Conservation (phyloP, 495 filamentous ascomycete genomes). For the Darksidea phi region DNA sequence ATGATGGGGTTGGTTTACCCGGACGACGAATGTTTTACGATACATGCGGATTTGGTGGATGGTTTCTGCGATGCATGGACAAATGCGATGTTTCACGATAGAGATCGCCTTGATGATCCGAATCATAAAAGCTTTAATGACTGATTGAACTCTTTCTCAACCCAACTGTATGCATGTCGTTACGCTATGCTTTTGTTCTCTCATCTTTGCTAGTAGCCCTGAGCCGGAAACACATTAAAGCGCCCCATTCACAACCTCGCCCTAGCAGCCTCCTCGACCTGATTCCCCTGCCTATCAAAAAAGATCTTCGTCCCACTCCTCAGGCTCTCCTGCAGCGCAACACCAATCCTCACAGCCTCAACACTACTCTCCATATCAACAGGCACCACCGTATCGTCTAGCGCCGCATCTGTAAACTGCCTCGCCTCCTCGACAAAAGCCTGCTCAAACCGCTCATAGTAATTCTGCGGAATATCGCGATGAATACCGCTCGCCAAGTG, state of each 20-base stretch:
- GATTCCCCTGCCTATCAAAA: conserved; percentile 51
- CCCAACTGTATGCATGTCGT: no score
- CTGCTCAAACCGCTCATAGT: conserved; percentile 61
- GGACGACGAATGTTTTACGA: background rate
- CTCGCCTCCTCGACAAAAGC: conserved; percentile 64
- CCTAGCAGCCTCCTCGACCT: conserved; percentile 31
- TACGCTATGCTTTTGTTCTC: no score
- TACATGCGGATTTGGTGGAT: background rate
- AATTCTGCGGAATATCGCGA: conserved; percentile 57
- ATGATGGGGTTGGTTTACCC: background rate
- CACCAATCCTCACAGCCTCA: conserved; percentile 60
- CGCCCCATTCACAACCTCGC: conserved; percentile 13
- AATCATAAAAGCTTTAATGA: no score
- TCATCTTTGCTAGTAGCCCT: no score
- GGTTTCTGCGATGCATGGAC: background rate
- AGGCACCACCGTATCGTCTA: conserved; percentile 55
- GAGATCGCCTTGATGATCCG: no score
- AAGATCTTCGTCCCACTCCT: conserved; percentile 58
- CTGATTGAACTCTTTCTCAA: no score
- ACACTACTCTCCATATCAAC: conserved; percentile 56
- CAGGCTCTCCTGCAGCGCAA: conserved; percentile 60
- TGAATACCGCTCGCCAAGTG: conserved; percentile 51
- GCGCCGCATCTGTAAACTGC: conserved; percentile 56
- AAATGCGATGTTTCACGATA: no score
- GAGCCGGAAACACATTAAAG: no score